Evolutionary conservation across 169 alveolate species (phyloP).

Genomic region (Cryptosporidium ubiquitum): DNA sequence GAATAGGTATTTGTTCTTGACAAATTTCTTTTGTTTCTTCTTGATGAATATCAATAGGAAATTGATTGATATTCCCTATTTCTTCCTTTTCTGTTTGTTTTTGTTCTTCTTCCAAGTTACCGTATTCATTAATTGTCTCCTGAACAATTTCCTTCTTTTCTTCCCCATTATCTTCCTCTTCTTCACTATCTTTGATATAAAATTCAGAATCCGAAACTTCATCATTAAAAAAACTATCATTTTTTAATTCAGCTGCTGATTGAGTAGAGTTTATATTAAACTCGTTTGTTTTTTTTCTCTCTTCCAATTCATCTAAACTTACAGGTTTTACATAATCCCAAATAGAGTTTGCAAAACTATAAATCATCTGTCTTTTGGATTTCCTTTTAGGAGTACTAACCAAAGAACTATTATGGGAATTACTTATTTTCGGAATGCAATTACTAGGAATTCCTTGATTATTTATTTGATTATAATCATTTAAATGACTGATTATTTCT

Average conservation of each 20-base stretch:
- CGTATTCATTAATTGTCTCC: background rate
- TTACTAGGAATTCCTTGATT: background rate
- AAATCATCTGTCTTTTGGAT: conserved; percentile 53
- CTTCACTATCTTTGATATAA: conserved; percentile 9
- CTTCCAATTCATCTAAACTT: conserved; percentile 36
- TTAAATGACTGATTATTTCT: background rate
- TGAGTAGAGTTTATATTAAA: background rate
- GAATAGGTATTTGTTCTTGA: background rate
- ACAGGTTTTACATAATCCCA: conserved; percentile 72
- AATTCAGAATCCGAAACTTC: conserved; percentile 59
- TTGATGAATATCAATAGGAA: no score
- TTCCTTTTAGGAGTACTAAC: conserved; percentile 4
- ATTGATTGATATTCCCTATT: background rate
- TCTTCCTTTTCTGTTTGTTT: no score
- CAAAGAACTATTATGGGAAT: conserved; percentile 7
- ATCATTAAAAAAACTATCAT: background rate
- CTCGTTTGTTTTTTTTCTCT: background rate
- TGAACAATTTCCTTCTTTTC: background rate
- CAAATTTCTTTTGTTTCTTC: background rate
- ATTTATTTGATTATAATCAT: background rate
- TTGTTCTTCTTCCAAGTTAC: no score
- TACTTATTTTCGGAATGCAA: background rate
- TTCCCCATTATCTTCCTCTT: conserved; percentile 12
- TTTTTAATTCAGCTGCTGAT: background rate
- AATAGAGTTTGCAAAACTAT: conserved; percentile 60